A percentile compares a stretch with the other conserved stretches of the same genome.
Evolutionary conservation across 495 filamentous ascomycete species (phyloP).

Genomic region (Xylaria longipes): DNA sequence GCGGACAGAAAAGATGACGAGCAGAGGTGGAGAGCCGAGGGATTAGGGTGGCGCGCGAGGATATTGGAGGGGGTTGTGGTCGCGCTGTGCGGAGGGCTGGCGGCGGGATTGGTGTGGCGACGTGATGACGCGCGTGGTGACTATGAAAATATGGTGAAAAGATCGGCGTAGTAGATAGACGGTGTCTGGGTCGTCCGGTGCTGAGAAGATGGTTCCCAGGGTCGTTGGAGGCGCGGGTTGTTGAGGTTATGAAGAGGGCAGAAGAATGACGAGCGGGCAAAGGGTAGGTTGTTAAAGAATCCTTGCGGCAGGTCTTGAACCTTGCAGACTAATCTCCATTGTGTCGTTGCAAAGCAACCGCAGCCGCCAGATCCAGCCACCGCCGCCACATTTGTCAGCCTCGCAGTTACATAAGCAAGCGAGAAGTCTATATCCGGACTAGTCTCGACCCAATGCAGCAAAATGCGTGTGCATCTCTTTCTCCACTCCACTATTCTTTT

Average conservation of each 20-base stretch:
- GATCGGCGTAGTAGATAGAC: slow-evolving; percentile 3
- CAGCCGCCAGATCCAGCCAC: slow-evolving; percentile 18
- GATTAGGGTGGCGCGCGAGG: slow-evolving; percentile 7
- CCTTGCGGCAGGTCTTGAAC: slow-evolving; percentile 24
- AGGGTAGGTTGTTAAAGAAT: slow-evolving; percentile 25
- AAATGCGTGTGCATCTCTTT: background rate
- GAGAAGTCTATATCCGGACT: background rate
- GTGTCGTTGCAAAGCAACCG: background rate
- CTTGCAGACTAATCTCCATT: slow-evolving; percentile 9
- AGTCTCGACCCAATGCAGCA: background rate
- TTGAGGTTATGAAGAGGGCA: slow-evolving; percentile 1
- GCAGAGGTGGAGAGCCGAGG: background rate
- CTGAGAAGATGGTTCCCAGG: background rate
- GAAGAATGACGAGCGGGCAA: slow-evolving; percentile 19
- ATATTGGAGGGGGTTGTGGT: slow-evolving; percentile 10
- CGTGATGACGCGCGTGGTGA: slow-evolving; percentile 23
- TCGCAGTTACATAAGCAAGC: slow-evolving; percentile 6
- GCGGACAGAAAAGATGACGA: background rate
- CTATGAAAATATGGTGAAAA: slow-evolving; percentile 5
- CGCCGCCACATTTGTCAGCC: slow-evolving; percentile 29
- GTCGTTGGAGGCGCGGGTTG: background rate
- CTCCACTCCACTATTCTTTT: background rate
- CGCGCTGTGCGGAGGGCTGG: slow-evolving; percentile 14
- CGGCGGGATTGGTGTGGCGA: slow-evolving; percentile 15
- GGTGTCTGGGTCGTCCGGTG: background rate